Base-by-base conservation (phyloP, 257 asterid genomes). In the Gentiana macrophylla region DNA sequence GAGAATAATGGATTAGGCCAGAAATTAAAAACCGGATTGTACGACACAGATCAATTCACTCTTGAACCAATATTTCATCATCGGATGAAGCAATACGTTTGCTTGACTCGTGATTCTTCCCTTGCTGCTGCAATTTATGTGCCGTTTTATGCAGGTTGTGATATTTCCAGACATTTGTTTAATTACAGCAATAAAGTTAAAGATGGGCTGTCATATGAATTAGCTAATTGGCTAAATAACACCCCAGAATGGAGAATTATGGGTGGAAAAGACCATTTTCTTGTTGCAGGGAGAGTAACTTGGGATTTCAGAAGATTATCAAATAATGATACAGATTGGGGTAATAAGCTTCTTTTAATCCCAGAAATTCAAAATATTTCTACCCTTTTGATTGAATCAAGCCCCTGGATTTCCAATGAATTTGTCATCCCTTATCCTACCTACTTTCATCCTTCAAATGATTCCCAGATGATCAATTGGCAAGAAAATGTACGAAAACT, bases 101-200 rank as follows among this genome's bases (percentile, higher is more conserved):
- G 62, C 47, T 57, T 57, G 52, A 57, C 62, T 43, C 45, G 47
- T 32, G 62, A 57, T 57, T 57, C 62, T 3, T 44, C 62, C 12
- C 52, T 57, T 43, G 62, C 62, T 57, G 62, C 62, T 32, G 62
- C 62, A 6, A 57, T 57, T 7, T 57, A 41, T 11, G 62, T 57
- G 52, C 62, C 62, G 8, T 57, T 37, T 24, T 57, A 57, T 57
- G 62, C 62, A 35, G 62, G 62, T 57, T 57, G 41, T 57, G 62
- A 57, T 12, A 57, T 57, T 33, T 49, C 62, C 3, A 36, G 62
- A 5, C 32, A 57, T 57, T 51, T 57, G 41, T 41, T 41, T 32
- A 41, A 51, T 37, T 32, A 57, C 34, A 57, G 47, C 34, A 32
- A 41, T 2, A 15, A 49, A 46, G 35, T 13, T 6, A 43, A 51